Base-by-base conservation (phyloP, 2,329 filamentous ascomycete genomes). In the Plenodomus lindquistii region DNA sequence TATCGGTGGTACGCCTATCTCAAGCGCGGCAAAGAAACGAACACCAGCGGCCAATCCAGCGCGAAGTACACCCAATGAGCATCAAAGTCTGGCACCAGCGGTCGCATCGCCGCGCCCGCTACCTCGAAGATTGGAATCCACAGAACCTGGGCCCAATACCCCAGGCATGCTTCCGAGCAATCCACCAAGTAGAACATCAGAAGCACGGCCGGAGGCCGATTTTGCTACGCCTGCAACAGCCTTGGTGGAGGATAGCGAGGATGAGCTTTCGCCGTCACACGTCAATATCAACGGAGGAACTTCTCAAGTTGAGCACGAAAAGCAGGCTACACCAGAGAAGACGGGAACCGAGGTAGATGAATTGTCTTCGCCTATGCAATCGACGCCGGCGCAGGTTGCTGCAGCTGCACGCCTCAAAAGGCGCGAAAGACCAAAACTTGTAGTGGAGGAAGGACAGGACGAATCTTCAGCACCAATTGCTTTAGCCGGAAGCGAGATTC, bases 231-330 rank as follows among this genome's bases (percentile, higher is more conserved):
- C 61, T 8, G 49, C 34, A 31, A 50, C 48, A 20, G 49, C 41
- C 2, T 49, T 48, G 39, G 46, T 42, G 19, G 61, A 62, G 3
- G 63, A 64, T 4, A 62, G 57, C 37, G 65, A 63, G 19, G 67
- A 69, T 40, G 66, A 68, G 41, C 48, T 69, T 11, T 64, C 65
- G 4, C 62, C 65, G 9, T 52, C 54, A 35, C 22, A 35, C n/a
- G 29, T 39, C 17, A 34, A 13, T 18, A 38, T 39, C 22, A 46
- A 42, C 4, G 40, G 40, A 15, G 42, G 46, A 10, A 46, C 37
- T 16, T 19, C 22, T n/a, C 46, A 18, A 37, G 35, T 18, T 18
- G 35, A 37, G 7, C 7, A 4, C 10, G 13, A 34, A n/a, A 39
- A 37, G 11, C 13, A 35, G n/a, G 15, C 10, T 9, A 1, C 36